Base-by-base conservation (phyloP, 805 yeast species). In the Yamadazyma olivae region DNA sequence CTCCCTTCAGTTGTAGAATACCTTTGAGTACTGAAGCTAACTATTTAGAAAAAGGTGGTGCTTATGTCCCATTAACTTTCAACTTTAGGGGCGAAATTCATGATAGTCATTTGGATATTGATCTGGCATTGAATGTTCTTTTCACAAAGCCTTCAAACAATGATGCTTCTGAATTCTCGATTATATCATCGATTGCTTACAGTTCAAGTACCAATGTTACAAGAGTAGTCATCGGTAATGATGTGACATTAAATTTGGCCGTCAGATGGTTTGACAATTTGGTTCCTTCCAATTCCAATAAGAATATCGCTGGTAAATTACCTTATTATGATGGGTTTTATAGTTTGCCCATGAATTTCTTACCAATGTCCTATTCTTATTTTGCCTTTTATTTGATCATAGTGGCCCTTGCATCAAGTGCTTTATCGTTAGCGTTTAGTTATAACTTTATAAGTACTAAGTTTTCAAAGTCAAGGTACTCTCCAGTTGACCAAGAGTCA, bases 41-140 rank as follows among this genome's bases (percentile, higher is more conserved):
- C 36, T 60, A 65, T 27, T 62, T 70, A 23, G 69, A 61, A 36
- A 56, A 59, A 45, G 70, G 69, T 5, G 70, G 71, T 2, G 74
- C 75, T 6, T 61, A 52, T 23, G 60, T 82, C 9, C 90, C 91
- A 4, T 56, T 83, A 37, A 71, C 77, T 5, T 68, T 83, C 53
- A 75, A 77, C 47, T 61, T 83, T 36, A 70, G 88, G 45, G 91
- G 91, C 4, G 74, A 73, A 41, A 70, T 82, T 25, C 78, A 77
- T 46, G 80, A 79, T 30, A 70, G 81, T 27, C 90, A 83, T 58
- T 59, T 83, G 40, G 89, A 83, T 46, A 58, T 83, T 31, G 89
- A 83, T 50, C 61, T 75, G 6, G 54, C 66, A 21, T 31, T 83
- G 50, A 82, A 81, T 48, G 61, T 81, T 12, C 40, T 81, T 2